These are phyloP conservation scores for Hortiboletus campestris DNA, from an alignment of 768 basidiomycete species.

Conservation along the genomic window DNA sequence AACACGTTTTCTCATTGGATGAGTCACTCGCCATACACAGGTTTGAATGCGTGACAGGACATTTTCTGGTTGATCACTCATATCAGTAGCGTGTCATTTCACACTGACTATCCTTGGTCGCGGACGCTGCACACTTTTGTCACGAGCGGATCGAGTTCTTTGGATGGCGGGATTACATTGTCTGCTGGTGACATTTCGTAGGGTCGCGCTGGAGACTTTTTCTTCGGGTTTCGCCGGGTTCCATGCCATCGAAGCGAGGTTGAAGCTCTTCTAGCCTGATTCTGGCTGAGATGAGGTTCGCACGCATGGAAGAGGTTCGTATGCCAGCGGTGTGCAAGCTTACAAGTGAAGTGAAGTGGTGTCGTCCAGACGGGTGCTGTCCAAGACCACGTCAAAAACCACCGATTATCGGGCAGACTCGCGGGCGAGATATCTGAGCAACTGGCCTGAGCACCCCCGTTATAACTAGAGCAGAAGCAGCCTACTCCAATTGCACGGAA, in stretches of 20 bases:
- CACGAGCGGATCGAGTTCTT: neutral
- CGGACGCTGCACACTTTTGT: conserved; percentile 4
- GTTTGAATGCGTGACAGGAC: neutral
- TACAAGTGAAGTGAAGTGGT: neutral
- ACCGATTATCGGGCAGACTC: neutral
- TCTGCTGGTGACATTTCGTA: neutral
- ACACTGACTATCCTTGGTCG: neutral
- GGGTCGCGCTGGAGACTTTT: neutral
- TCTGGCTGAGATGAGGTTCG: neutral
- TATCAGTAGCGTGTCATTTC: neutral
- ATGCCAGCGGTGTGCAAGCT: neutral
- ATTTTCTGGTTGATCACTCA: conserved; percentile 1
- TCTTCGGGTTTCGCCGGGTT: conserved; percentile 17
- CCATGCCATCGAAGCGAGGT: conserved; percentile 4
- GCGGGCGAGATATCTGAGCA: neutral
- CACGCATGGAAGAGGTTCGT: neutral
- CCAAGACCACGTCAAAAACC: neutral
- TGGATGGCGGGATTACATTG: neutral
- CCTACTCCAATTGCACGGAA: neutral
- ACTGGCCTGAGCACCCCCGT: conserved; percentile 6
- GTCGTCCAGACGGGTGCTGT: neutral
- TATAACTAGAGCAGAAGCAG: neutral
- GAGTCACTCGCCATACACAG: neutral
- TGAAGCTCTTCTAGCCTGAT: conserved; percentile 3
- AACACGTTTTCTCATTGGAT: conserved; percentile 15